Evolutionary conservation across 2,329 filamentous ascomycete genomes (phyloP).

Genomic region (Helminthosporium solani): DNA sequence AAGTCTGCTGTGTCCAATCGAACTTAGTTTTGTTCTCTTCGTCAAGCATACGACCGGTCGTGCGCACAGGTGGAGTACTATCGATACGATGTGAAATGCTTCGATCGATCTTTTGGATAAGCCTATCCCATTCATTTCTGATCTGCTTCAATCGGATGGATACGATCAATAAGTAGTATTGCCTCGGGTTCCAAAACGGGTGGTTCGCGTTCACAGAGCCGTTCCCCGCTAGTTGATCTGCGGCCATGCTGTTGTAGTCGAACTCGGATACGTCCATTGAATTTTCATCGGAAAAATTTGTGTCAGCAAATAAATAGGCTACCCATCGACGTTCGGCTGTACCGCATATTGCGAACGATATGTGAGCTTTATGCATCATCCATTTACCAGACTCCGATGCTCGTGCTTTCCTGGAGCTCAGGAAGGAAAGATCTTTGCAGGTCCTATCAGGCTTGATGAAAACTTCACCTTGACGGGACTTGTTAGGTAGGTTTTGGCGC

Average conservation of each 20-base stretch:
- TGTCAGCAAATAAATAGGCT: conserved; percentile 1
- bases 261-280: not conserved
- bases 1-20: conserved; percentile 1
- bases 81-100: not conserved
- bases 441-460: not conserved
- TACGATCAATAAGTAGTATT: conserved; percentile 1
- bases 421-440: conserved; percentile 5
- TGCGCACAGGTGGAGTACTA: not conserved
- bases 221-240: not conserved
- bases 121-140: not conserved
- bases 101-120: not conserved
- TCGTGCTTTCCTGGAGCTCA: not conserved
- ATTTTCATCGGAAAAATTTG: not conserved
- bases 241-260: not conserved
- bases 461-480: not conserved
- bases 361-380: not conserved
- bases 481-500: not conserved
- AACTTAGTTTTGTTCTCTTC: not conserved
- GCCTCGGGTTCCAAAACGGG: conserved; percentile 5
- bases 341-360: conserved; percentile 2
- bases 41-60: not conserved
- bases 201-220: not conserved
- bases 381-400: not conserved
- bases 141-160: not conserved
- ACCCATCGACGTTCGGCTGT: not conserved